Conservation (phyloP, 148 eudicot genomes). For the Rhododendron williamsianum region DNA sequence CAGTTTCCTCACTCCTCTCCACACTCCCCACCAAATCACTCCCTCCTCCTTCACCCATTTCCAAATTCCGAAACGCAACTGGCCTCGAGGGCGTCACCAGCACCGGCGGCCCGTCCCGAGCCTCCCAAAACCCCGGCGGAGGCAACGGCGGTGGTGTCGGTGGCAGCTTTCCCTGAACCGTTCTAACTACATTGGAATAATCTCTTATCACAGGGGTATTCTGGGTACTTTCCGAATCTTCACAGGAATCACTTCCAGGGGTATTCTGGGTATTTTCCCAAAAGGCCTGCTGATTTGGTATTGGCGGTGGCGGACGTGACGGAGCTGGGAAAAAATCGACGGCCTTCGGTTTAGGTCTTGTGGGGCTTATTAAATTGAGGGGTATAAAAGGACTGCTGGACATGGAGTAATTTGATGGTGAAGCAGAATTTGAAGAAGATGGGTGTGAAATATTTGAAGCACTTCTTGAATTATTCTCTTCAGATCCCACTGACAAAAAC, state of each 20-base stretch:
- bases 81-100: conserved; percentile 46
- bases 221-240: conserved; percentile 1
- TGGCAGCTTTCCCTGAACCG: neutral
- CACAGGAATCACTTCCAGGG: conserved; percentile 17
- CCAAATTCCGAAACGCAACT: conserved; percentile 18
- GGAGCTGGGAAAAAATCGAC: conserved; percentile 24
- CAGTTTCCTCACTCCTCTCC: conserved; percentile 37
- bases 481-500: neutral
- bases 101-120: conserved; percentile 36
- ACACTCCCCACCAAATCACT: conserved; percentile 6
- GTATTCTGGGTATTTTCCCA: conserved; percentile 16
- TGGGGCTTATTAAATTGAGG: conserved; percentile 20
- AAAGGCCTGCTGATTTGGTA: conserved; percentile 3
- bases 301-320: conserved; percentile 20
- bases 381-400: conserved; percentile 28
- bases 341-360: conserved; percentile 19
- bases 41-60: neutral
- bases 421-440: conserved; percentile 22
- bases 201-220: conserved; percentile 19
- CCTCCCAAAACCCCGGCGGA: conserved; percentile 21
- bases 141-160: conserved; percentile 67
- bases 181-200: conserved; percentile 7
- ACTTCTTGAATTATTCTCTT: conserved; percentile 19
- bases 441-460: conserved; percentile 17
- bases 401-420: conserved; percentile 21